Percentiles rank a stretch among this genome's conserved stretches.
Conservation (phyloP, 768 basidiomycete species). For the Dioszegia crocea region DNA sequence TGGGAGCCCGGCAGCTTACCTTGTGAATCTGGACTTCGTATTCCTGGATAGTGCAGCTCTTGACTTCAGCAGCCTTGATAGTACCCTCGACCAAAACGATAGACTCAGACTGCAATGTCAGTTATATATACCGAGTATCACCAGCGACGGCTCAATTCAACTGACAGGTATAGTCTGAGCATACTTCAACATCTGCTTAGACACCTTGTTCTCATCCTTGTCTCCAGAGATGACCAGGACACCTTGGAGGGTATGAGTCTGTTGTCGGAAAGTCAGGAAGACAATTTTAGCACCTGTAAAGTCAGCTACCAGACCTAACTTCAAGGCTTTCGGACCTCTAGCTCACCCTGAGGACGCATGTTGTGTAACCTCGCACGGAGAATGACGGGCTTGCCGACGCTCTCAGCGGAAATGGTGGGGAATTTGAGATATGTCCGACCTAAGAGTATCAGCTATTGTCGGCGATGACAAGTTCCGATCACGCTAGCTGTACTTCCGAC, state of each 20-base stretch:
- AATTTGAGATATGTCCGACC: slow-evolving; percentile 63
- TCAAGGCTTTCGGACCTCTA: no score
- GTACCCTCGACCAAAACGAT: slow-evolving; percentile 85
- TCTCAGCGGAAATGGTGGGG: slow-evolving; percentile 56
- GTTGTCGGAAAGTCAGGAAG: slow-evolving; percentile 86
- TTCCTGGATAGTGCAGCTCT: slow-evolving; percentile 80
- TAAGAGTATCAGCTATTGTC: slow-evolving; percentile 13
- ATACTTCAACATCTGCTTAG: slow-evolving; percentile 98
- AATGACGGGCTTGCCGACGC: slow-evolving; percentile 70
- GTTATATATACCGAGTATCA: background rate
- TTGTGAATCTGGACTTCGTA: slow-evolving; percentile 80
- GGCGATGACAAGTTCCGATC: no score
- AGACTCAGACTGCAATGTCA: slow-evolving; percentile 59
- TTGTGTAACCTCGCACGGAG: slow-evolving; percentile 88
- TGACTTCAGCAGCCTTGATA: slow-evolving; percentile 77
- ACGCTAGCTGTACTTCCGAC: no score
- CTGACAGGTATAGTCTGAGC: slow-evolving; percentile 61
- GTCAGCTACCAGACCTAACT: no score
- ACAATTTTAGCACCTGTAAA: slow-evolving; percentile 76
- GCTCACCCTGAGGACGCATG: slow-evolving; percentile 70
- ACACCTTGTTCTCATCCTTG: slow-evolving; percentile 55
- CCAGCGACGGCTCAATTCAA: background rate
- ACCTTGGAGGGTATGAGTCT: slow-evolving; percentile 79
- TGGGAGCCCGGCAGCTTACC: slow-evolving; percentile 53
- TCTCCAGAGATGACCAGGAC: slow-evolving; percentile 66